Evolutionary conservation across 345 rosid species (phyloP).

Genomic region (Linum tenue): DNA sequence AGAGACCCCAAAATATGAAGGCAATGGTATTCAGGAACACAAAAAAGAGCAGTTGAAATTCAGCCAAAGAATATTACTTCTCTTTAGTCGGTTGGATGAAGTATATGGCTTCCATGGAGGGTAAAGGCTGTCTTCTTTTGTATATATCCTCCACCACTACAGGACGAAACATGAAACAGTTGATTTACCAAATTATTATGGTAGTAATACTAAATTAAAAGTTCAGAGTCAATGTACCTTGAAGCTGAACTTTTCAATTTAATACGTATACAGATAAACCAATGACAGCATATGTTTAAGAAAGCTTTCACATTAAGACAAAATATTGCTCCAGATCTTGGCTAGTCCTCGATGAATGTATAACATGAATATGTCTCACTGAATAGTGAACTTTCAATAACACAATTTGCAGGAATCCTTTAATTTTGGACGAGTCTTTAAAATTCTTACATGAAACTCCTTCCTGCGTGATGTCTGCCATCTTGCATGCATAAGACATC

Average conservation of each 20-base stretch:
- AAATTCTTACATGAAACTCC: slow-evolving; percentile 91
- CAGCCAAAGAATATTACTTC: slow-evolving; percentile 45
- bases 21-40: not conserved
- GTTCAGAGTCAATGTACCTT: not conserved
- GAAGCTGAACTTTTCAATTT: not conserved
- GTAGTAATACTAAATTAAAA: not conserved
- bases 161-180: slow-evolving; percentile 9
- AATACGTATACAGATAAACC: not conserved
- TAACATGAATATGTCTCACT: too few species aligned
- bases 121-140: slow-evolving; percentile 86
- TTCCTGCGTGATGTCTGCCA: slow-evolving; percentile 97
- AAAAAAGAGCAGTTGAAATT: not conserved
- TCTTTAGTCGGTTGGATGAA: slow-evolving; percentile 95
- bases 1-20: not conserved
- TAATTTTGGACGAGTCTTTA: slow-evolving; percentile 3
- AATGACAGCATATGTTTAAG: not conserved
- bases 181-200: too few species aligned
- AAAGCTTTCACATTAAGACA: not conserved
- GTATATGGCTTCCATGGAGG: slow-evolving; percentile 96
- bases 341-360: too few species aligned
- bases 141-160: slow-evolving; percentile 96
- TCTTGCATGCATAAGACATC: slow-evolving; percentile 92
- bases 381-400: not conserved
- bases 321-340: not conserved
- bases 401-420: not conserved